These are phyloP conservation scores for Penicillium bialowiezense DNA, from an alignment of 495 filamentous ascomycete genomes.

Conservation along the genomic window DNA sequence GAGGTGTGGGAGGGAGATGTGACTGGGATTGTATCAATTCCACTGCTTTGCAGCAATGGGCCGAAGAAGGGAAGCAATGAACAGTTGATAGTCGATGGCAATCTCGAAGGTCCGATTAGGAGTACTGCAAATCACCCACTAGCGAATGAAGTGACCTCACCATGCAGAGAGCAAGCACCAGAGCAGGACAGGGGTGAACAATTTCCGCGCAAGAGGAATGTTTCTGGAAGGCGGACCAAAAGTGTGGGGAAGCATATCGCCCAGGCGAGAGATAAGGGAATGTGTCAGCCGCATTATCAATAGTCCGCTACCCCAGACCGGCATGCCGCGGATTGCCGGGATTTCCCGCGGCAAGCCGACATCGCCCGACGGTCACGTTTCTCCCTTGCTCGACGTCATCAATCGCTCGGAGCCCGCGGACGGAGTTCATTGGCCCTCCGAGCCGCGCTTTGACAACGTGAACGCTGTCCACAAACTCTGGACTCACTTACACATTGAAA, in stretches of 20 bases:
- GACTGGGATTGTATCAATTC: constrained; percentile 14
- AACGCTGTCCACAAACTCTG: too few relatives aligned
- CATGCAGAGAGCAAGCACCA: neutral
- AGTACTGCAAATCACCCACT: too few relatives aligned
- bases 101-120: neutral
- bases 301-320: constrained; percentile 11
- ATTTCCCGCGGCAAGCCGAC: constrained; percentile 9
- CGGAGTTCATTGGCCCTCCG: neutral
- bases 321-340: constrained; percentile 20
- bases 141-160: neutral
- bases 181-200: neutral
- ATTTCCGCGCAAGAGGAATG: constrained; percentile 1
- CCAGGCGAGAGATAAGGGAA: constrained; percentile 12
- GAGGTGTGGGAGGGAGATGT: constrained; percentile 38
- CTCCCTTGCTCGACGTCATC: neutral
- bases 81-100: neutral
- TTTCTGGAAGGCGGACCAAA: constrained; percentile 3
- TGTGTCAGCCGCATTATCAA: constrained; percentile 21
- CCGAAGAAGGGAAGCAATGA: neutral
- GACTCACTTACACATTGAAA: too few relatives aligned
- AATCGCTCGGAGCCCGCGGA: neutral
- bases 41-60: constrained; percentile 17
- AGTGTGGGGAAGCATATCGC: constrained; percentile 14
- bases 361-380: constrained; percentile 6
- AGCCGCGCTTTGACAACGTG: neutral